phyloP scores from a whole-genome alignment of 768 basidiomycete species.

The Lepiota brunneoincarnata region DNA sequence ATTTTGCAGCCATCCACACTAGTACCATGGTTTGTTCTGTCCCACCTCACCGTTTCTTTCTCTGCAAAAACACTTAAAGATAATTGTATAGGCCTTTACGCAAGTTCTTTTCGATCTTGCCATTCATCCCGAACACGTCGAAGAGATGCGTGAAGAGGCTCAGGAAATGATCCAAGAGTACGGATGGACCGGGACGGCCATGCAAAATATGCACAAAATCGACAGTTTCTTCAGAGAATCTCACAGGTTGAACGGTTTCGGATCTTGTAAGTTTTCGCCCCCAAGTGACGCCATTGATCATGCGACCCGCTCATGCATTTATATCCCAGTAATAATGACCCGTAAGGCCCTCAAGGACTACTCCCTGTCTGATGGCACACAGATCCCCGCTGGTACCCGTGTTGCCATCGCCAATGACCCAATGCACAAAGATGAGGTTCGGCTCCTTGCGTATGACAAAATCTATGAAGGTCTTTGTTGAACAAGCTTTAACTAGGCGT shows the following conservation, averaged over 20 bases:
- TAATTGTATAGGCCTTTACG: conserved; percentile 17
- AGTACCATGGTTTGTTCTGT: conserved; percentile 29
- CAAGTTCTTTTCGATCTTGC: conserved; percentile 23
- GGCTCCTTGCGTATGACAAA: not conserved
- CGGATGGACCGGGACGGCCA: conserved; percentile 32
- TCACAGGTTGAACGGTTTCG: conserved; percentile 4
- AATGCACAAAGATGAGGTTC: conserved; percentile 22
- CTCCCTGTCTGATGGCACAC: conserved; percentile 37
- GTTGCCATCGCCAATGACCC: conserved; percentile 22
- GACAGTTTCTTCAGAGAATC: conserved; percentile 46
- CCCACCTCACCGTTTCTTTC: not conserved
- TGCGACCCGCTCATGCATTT: not conserved
- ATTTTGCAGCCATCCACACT: conserved; percentile 41
- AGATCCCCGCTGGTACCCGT: conserved; percentile 31
- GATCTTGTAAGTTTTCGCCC: not conserved
- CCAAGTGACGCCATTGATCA: not conserved
- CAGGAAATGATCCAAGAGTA: conserved; percentile 28
- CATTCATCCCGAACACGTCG: conserved; percentile 18
- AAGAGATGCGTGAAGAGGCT: conserved; percentile 39
- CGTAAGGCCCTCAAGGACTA: conserved; percentile 32
- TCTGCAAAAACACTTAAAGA: conserved; percentile 6
- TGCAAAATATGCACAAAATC: conserved; percentile 37
- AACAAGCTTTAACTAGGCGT: not conserved
- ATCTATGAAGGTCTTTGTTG: not conserved
- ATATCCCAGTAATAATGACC: conserved; percentile 13